Percentiles rank a stretch among this genome's conserved stretches.
Conservation (phyloP, 176 grass and related monocot genomes). For the Phragmites australis region DNA sequence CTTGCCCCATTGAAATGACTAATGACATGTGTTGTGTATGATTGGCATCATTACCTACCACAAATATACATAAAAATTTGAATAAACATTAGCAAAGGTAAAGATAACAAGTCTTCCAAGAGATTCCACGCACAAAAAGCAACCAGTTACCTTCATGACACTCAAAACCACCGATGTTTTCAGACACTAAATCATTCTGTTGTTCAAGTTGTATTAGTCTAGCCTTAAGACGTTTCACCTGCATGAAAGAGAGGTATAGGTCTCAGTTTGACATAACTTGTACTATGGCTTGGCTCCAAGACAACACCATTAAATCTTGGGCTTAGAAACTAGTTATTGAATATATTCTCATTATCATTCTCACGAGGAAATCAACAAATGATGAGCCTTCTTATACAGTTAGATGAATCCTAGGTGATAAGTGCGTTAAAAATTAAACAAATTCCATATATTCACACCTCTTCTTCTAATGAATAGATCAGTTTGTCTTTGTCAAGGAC, state of each 20-base stretch:
- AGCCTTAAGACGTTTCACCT: constrained; percentile 82
- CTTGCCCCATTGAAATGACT: constrained; percentile 23
- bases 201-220: constrained; percentile 61
- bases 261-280: constrained; percentile 25
- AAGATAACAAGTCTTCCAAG: constrained; percentile 13
- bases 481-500: constrained; percentile 58
- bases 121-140: constrained; percentile 30
- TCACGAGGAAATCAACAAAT: constrained; percentile 14
- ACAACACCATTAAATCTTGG: constrained; percentile 11
- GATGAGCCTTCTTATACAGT: not conserved
- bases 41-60: constrained; percentile 59
- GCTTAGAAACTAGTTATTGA: constrained; percentile 10
- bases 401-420: constrained; percentile 17
- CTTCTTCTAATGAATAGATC: constrained; percentile 72
- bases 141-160: constrained; percentile 58
- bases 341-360: not conserved
- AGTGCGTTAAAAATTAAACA: not conserved
- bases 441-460: constrained; percentile 55
- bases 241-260: constrained; percentile 26
- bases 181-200: constrained; percentile 31
- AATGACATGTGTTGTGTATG: constrained; percentile 39
- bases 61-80: constrained; percentile 24
- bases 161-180: constrained; percentile 38
- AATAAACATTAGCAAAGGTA: constrained; percentile 30
- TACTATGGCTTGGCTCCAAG: constrained; percentile 3